Conservation (phyloP, 2,329 filamentous ascomycete species). For the Lecanoromycetidae sp. region DNA sequence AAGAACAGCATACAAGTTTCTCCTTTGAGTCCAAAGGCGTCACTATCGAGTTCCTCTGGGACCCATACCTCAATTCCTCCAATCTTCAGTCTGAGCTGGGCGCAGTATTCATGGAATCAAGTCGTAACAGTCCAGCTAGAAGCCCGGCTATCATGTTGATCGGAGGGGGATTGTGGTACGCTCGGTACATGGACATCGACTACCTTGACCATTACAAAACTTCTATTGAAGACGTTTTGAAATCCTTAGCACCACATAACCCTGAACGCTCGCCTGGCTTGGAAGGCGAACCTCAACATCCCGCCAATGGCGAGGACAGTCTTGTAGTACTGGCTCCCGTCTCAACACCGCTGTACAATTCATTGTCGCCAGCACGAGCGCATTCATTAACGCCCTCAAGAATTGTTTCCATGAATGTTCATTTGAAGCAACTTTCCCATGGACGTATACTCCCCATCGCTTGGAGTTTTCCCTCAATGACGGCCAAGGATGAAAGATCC, state of each 20-base stretch:
- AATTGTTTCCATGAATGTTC: slow-evolving; percentile 42
- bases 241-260: slow-evolving; percentile 22
- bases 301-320: neutral
- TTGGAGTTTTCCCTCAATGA: slow-evolving; percentile 42
- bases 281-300: no score
- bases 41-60: slow-evolving; percentile 47
- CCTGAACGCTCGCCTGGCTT: no score
- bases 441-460: slow-evolving; percentile 30
- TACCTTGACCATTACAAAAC: slow-evolving; percentile 36
- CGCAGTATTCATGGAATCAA: slow-evolving; percentile 24
- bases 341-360: slow-evolving; percentile 32
- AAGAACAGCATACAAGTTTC: slow-evolving; percentile 35
- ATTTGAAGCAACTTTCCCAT: slow-evolving; percentile 34
- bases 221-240: slow-evolving; percentile 35
- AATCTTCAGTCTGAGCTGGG: slow-evolving; percentile 31
- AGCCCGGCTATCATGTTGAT: slow-evolving; percentile 39
- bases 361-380: slow-evolving; percentile 30
- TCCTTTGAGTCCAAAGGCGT: slow-evolving; percentile 33
- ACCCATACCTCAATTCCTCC: slow-evolving; percentile 48
- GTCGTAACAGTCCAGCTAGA: slow-evolving; percentile 2
- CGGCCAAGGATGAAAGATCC: slow-evolving; percentile 22
- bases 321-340: slow-evolving; percentile 35
- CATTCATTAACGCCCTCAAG: slow-evolving; percentile 37
- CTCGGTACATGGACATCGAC: slow-evolving; percentile 37
- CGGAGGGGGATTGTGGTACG: slow-evolving; percentile 46